Evolutionary conservation across 202 grass and related monocot species (phyloP), one percentile per base, ranked within the genome.

Genomic region (Panicum virgatum): DNA sequence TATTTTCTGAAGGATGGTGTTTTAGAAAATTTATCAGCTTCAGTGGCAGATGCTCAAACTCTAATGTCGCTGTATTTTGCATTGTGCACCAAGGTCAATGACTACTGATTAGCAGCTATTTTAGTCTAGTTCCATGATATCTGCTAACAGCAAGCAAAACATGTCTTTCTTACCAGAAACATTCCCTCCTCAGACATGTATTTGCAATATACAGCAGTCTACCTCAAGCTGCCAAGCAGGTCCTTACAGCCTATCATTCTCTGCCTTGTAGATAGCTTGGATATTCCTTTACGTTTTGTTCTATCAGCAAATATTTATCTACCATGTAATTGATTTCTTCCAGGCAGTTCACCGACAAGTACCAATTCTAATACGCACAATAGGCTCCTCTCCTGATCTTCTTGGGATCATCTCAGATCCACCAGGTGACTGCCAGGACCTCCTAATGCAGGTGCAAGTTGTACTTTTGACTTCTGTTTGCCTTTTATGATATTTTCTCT

Each of bases 31-130:
- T 43, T 72, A 44, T 71, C 88, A 16, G 79, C 86, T 77, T 86
- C 81, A 59, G 70, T 89, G 73, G 53, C 84, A 58, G 86, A 94
- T 69, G 84, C 88, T 72, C 90, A 88, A 69, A 81, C 85, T 78
- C 79, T 86, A 72, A 98, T 94, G 90, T 98, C 95, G 44, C 90
- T 98, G 42, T 93, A 94, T 89, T 98, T 98, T 82, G 95, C 95
- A 53, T 82, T 98, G 74, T 98, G 95, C 70, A 98, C 95, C 20
- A 98, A 98, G 88, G 95, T 98, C 51, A 64, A 86, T 83, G 64
- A 80, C 90, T 76, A 62, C 80, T 80, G 22, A 74, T 80, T 42
- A 84, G 38, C 54, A 83, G 46, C 44, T 73, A 66, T 66, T 54
- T 83, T 43, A 75, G 20, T 74, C 52, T 86, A 42, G 44, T 64